These are phyloP conservation scores for Ascoidea asiatica DNA, from an alignment of 805 yeast species.

Conservation along the genomic window DNA sequence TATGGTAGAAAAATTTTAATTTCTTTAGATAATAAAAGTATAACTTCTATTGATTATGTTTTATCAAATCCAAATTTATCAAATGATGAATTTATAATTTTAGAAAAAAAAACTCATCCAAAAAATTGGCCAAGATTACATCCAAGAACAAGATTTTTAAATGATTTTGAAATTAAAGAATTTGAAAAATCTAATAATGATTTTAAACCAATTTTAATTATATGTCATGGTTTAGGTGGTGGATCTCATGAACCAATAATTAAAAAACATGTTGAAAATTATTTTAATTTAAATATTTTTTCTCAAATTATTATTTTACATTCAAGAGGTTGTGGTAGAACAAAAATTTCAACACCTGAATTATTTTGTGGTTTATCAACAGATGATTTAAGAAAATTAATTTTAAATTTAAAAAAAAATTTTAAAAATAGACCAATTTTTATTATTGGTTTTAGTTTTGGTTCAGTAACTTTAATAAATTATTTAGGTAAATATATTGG, in stretches of 20 bases:
- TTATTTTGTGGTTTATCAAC: constrained; percentile 59
- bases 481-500: constrained; percentile 51
- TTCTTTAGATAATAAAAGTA: constrained; percentile 49
- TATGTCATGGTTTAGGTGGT: constrained; percentile 65
- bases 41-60: constrained; percentile 64
- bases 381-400: constrained; percentile 48
- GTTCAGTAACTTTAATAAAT: constrained; percentile 53
- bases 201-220: constrained; percentile 41
- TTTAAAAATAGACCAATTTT: constrained; percentile 56
- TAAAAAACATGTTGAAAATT: constrained; percentile 34
- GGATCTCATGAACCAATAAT: constrained; percentile 70
- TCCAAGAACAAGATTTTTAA: constrained; percentile 53
- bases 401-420: constrained; percentile 31
- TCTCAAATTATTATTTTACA: constrained; percentile 50
- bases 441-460: constrained; percentile 59
- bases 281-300: constrained; percentile 25
- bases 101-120: constrained; percentile 28
- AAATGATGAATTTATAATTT: constrained; percentile 17
- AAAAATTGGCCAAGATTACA: constrained; percentile 48
- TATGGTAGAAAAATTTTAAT: constrained; percentile 60
- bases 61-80: constrained; percentile 22
- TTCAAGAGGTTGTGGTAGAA: constrained; percentile 68
- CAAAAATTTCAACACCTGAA: constrained; percentile 55
- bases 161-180: constrained; percentile 27
- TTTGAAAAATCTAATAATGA: constrained; percentile 21